Base-by-base conservation (phyloP, 192 early-diverging fungal species). In the Geosiphon pyriformis region DNA sequence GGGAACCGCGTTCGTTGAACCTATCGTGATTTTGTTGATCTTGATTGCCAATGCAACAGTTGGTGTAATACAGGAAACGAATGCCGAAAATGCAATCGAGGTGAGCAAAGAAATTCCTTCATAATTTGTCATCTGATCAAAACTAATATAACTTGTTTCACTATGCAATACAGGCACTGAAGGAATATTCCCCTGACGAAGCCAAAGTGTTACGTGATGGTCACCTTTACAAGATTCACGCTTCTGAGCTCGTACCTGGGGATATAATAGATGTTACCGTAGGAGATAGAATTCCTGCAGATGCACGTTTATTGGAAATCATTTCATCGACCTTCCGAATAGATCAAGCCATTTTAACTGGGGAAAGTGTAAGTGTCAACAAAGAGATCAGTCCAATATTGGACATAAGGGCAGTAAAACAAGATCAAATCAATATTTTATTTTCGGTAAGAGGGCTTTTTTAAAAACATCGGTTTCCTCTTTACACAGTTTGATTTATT, bases 1-100 rank as follows among this genome's bases (percentile, higher is more conserved):
- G 57, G 81, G 88, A 37, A 93, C 97, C 2, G 96, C 95, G 10
- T 98, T 92, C 81, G 95, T 99, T 26, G 97, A 99, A 78, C 97
- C 97, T 3, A 80, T 94, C 63, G 97, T 99, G 20, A 99, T 99
- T 71, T 80, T 99, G 59, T 79, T 99, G 57, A 99, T 99, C 68
- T 79, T 99, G 65, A 91, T 99, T 70, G 95, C 95, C 51, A 99
- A 99, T 71, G 95, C 97, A 3, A 90, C 88, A 6, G 95, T 99
- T 32, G 97, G 97, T 56, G 94, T 98, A 17, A 75, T 96, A 25
- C 95, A 99, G 77, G 97, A 99, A 79, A 84, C 87, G 18, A 96
- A 90, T 48, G 95, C 97, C 26, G 97, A 98, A 80, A 91, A 92
- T 70, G 95, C 97, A 26, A 98, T 99, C 72, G 93, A 96, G 74